phyloP scores from a whole-genome alignment of 2,329 filamentous ascomycete genomes.

The Scortechinia acanthostroma region DNA sequence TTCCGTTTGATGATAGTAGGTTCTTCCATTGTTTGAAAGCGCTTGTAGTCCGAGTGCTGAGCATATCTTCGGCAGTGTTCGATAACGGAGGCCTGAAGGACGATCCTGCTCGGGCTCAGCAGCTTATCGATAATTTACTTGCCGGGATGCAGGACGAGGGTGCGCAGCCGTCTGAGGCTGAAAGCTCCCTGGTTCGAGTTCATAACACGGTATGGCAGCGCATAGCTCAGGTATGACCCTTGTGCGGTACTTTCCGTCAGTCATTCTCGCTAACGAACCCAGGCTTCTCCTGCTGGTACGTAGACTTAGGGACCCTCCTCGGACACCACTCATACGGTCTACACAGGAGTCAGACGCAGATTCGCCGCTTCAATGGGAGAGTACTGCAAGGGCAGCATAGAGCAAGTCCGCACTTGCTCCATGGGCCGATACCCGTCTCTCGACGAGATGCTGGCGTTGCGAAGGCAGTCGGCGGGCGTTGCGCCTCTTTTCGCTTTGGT shows the following conservation, averaged over 20 bases:
- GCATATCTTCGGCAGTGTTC: background rate
- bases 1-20: constrained; percentile 1
- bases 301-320: too few relatives aligned
- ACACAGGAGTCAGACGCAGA: background rate
- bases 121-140: background rate
- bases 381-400: background rate
- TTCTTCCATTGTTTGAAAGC: too few relatives aligned
- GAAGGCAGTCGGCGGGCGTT: constrained; percentile 10
- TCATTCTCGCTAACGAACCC: background rate
- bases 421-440: constrained; percentile 6
- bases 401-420: constrained; percentile 9
- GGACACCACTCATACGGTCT: too few relatives aligned
- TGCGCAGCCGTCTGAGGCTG: background rate
- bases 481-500: constrained; percentile 11
- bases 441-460: constrained; percentile 8
- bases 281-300: background rate
- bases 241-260: too few relatives aligned
- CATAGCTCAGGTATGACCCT: background rate
- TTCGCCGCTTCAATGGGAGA: background rate
- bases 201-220: background rate
- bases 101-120: background rate
- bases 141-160: background rate
- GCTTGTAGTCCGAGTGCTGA: too few relatives aligned
- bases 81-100: background rate
- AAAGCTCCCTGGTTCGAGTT: background rate